Base-by-base conservation (phyloP, 495 filamentous ascomycete genomes). In the Rhypophila decipiens region DNA sequence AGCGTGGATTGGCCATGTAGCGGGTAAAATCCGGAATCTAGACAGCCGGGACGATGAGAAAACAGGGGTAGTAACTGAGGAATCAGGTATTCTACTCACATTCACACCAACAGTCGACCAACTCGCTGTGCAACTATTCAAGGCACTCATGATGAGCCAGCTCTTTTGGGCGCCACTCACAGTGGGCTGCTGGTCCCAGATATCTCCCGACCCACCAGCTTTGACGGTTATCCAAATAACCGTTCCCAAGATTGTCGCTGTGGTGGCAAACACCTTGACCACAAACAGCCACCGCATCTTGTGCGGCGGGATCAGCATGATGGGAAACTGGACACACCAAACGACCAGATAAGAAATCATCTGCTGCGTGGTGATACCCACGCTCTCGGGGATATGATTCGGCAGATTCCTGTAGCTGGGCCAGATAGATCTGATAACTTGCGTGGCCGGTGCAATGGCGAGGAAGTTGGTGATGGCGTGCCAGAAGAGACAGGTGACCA, bases 21-120 rank as follows among this genome's bases (percentile, higher is more conserved):
- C 77, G 67, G 18, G 72, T 73, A 61, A 80, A 81, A 59, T 82
- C 78, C 2, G 73, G 69, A 50, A 74, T 74, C n/a, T n/a, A n/a
- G n/a, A n/a, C n/a, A n/a, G n/a, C n/a, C n/a, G n/a, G n/a, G n/a
- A n/a, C n/a, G n/a, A n/a, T n/a, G n/a, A n/a, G n/a, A n/a, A n/a
- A n/a, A n/a, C n/a, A n/a, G n/a, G n/a, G n/a, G n/a, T n/a, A n/a
- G n/a, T n/a, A n/a, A n/a, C n/a, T n/a, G n/a, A n/a, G n/a, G n/a
- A n/a, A n/a, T n/a, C n/a, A n/a, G n/a, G n/a, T n/a, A n/a, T n/a
- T n/a, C n/a, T n/a, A n/a, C n/a, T n/a, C n/a, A n/a, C n/a, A 47
- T 74, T 72, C 17, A 65, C 43, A 8, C 42, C 42, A 12, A 55
- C 18, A 55, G 50, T 53, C 12, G 50, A 44, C 47, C 42, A 51